phyloP scores from a whole-genome alignment of 1,284 basidiomycete species.

The Fistulinella staudtii region DNA sequence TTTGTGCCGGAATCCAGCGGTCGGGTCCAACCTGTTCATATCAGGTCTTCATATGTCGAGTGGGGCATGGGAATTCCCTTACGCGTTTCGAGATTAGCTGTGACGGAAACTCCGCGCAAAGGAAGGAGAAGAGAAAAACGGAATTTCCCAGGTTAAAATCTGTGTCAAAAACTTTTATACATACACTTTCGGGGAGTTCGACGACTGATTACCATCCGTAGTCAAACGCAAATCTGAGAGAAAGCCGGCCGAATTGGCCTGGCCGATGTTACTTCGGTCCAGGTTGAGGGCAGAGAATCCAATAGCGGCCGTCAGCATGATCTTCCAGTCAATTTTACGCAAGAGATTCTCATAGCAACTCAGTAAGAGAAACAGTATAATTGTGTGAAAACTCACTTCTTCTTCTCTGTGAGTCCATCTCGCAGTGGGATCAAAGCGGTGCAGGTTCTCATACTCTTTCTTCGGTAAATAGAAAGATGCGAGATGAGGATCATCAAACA shows the following conservation, averaged over 20 bases:
- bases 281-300: slow-evolving; percentile 46
- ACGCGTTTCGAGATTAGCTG: slow-evolving; percentile 69
- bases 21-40: slow-evolving; percentile 52
- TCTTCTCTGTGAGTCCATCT: slow-evolving; percentile 73
- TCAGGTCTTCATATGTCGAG: not conserved
- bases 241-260: slow-evolving; percentile 67
- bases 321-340: slow-evolving; percentile 47
- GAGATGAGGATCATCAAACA: slow-evolving; percentile 55
- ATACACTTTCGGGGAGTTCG: not conserved
- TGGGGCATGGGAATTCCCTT: slow-evolving; percentile 8
- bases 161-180: slow-evolving; percentile 12
- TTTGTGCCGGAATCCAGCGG: slow-evolving; percentile 66
- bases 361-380: not conserved
- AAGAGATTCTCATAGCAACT: slow-evolving; percentile 25
- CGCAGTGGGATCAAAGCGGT: slow-evolving; percentile 61
- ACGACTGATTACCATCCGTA: slow-evolving; percentile 42
- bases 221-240: slow-evolving; percentile 58
- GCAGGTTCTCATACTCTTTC: slow-evolving; percentile 53
- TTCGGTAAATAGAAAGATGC: slow-evolving; percentile 30
- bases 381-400: slow-evolving; percentile 34
- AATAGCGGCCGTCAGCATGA: slow-evolving; percentile 46
- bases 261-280: slow-evolving; percentile 48
- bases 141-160: slow-evolving; percentile 68
- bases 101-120: slow-evolving; percentile 65
- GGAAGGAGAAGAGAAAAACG: slow-evolving; percentile 53